Evolutionary conservation across 768 basidiomycete species (phyloP).

Genomic region (Hygrophorus pudorinus): DNA sequence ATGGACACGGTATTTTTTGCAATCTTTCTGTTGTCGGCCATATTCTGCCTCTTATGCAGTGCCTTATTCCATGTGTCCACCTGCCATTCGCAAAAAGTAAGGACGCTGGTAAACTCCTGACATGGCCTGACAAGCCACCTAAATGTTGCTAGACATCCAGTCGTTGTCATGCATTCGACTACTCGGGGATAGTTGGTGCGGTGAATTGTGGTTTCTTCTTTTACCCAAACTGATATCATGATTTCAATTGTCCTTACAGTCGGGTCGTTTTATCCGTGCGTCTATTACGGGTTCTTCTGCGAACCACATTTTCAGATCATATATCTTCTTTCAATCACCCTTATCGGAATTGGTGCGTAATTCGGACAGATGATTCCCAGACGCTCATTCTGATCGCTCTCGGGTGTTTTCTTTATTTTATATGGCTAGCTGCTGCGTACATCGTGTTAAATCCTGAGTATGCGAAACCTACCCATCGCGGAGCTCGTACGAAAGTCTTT

Average conservation of each 20-base stretch:
- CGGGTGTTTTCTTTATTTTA: too few species aligned
- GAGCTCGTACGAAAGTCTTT: constrained; percentile 71
- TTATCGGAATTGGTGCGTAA: constrained; percentile 51
- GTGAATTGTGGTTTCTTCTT: constrained; percentile 5
- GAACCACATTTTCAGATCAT: constrained; percentile 40
- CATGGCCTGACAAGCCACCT: constrained; percentile 11
- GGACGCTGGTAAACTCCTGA: background rate
- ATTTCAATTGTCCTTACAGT: constrained; percentile 44
- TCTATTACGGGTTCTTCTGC: constrained; percentile 77
- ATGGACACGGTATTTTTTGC: constrained; percentile 48
- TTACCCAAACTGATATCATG: background rate
- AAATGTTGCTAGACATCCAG: constrained; percentile 37
- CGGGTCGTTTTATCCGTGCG: constrained; percentile 68
- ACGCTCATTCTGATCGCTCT: constrained; percentile 14
- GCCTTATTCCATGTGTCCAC: constrained; percentile 63
- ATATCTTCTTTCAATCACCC: constrained; percentile 42
- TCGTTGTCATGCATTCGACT: constrained; percentile 59
- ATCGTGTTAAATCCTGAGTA: constrained; percentile 75
- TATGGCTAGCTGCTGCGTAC: constrained; percentile 47
- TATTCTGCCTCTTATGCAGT: constrained; percentile 64
- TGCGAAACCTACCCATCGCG: constrained; percentile 62
- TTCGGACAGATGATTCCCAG: constrained; percentile 6
- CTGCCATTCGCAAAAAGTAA: constrained; percentile 65
- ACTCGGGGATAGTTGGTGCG: constrained; percentile 60
- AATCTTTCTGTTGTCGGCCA: constrained; percentile 60